Evolutionary conservation across 1,284 basidiomycete genomes (phyloP).

Genomic region (Malassezia furfur): DNA sequence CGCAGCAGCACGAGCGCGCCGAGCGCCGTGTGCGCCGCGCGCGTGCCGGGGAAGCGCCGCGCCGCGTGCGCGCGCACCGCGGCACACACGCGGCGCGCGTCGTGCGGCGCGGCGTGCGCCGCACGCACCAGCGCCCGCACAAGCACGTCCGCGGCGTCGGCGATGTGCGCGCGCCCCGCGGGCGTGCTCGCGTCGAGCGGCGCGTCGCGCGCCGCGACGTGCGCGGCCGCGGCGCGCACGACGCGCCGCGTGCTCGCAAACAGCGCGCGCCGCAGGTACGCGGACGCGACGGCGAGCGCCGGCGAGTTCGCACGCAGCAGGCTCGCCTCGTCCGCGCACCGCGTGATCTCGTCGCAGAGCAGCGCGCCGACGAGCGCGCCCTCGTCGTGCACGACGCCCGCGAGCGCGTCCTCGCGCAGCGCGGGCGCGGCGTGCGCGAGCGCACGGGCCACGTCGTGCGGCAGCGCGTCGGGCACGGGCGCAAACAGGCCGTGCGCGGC

Average conservation of each 20-base stretch:
- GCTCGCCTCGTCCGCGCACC: background rate
- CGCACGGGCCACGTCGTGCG: background rate
- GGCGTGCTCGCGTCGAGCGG: background rate
- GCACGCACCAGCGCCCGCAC: background rate
- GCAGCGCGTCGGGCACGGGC: background rate
- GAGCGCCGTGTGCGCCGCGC: background rate
- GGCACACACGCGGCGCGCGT: constrained; percentile 1
- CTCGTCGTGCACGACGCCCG: background rate
- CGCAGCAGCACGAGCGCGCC: constrained; percentile 3
- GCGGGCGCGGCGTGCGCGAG: background rate
- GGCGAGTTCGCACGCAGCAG: constrained; percentile 9
- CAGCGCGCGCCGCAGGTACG: background rate
- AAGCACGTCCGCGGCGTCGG: background rate
- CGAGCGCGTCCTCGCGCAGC: background rate
- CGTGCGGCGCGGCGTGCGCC: background rate
- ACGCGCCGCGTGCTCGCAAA: background rate
- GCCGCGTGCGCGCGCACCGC: background rate
- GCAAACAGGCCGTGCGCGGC: no score
- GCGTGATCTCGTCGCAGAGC: background rate
- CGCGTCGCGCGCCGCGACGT: background rate
- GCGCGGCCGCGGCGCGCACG: background rate
- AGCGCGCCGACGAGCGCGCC: background rate
- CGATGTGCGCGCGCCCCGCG: background rate
- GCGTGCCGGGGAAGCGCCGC: background rate
- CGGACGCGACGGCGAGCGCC: background rate